Base-by-base conservation (phyloP, 768 basidiomycete species). In the Calocera cornea region DNA sequence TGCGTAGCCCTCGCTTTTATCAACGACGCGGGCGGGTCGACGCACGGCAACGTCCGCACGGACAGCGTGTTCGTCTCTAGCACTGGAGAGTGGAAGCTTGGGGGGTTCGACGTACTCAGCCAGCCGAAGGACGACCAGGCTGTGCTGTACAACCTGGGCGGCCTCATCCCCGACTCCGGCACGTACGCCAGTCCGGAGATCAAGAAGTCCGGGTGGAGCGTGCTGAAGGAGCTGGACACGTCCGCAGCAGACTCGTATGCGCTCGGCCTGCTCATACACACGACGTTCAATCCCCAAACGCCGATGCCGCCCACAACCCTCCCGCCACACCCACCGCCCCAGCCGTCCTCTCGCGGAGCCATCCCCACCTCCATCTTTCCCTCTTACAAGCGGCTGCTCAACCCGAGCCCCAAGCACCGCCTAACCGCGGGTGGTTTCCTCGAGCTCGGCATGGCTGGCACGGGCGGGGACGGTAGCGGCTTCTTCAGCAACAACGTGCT, bases 21-120 rank as follows among this genome's bases (percentile, higher is more conserved):
- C 67, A 97, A 98, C 72, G 88, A 91, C 44, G 82, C 90, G 8
- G 88, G 85, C 65, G 77, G 83, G 29, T 91, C 90, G 1, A 90
- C 90, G 0, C 93, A 97, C 72, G 94, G 92, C 24, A 89, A 87
- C 71, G 74, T 95, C 67, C 80, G 85, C 68, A 75, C 83, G n/a
- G 82, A 83, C 67, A 86, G 90, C 0, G 84, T 97, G 68, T 97
- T 97, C 74, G 85, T 97, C 65, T 92, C 95, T 0, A 87, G 88
- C 0, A 90, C 92, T 0, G 92, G 95, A 3, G 97, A 99, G 79
- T 98, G 95, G 97, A 91, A 91, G 73, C 79, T 99, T 8, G 95
- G 92, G 22, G 95, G 95, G 0, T 94, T 98, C 73, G 97, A 99
- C 73, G 78, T 95, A 0, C 76, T 97, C 69, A 93, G 92, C 72